Evolutionary conservation across 768 basidiomycete genomes (phyloP).

Genomic region (Naganishia antarctica): DNA sequence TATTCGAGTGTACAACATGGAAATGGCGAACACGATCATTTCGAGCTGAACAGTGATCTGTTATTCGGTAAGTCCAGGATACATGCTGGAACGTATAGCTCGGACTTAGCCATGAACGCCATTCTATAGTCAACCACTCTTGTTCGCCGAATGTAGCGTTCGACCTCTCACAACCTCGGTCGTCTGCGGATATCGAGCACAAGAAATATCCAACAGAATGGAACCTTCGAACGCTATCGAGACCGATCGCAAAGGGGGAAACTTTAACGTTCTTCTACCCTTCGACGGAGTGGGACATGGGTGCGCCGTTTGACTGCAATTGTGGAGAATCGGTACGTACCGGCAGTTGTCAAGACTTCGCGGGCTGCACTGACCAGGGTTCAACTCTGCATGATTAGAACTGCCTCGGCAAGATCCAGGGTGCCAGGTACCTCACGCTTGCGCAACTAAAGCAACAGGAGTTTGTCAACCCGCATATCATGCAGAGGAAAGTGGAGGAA

Average conservation of each 20-base stretch:
- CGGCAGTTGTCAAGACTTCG: not conserved
- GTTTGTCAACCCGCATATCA: slow-evolving; percentile 55
- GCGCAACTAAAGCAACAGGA: slow-evolving; percentile 50
- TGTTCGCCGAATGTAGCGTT: slow-evolving; percentile 61
- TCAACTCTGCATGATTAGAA: slow-evolving; percentile 42
- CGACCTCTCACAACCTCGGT: slow-evolving; percentile 51
- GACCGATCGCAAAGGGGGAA: slow-evolving; percentile 45
- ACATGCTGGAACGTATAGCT: too few relatives aligned
- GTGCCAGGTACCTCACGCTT: slow-evolving; percentile 53
- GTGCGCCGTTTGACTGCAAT: slow-evolving; percentile 58
- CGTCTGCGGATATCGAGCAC: not conserved
- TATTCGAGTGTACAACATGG: slow-evolving; percentile 60
- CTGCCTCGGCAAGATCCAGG: slow-evolving; percentile 54
- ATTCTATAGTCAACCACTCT: slow-evolving; percentile 57
- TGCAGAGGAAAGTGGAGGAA: slow-evolving; percentile 11
- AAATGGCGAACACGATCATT: slow-evolving; percentile 53
- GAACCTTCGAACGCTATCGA: slow-evolving; percentile 54
- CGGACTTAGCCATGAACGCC: not conserved
- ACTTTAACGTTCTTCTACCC: slow-evolving; percentile 63
- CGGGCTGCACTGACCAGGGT: not conserved
- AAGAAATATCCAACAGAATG: slow-evolving; percentile 49
- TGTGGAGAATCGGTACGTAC: slow-evolving; percentile 53
- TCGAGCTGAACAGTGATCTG: slow-evolving; percentile 61
- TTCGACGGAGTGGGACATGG: slow-evolving; percentile 67
- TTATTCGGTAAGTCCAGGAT: slow-evolving; percentile 54